A percentile compares a stretch with the other conserved stretches of the same genome.
Evolutionary conservation across 2,329 filamentous ascomycete species (phyloP).

Genomic region (Botryosphaeria dothidea): DNA sequence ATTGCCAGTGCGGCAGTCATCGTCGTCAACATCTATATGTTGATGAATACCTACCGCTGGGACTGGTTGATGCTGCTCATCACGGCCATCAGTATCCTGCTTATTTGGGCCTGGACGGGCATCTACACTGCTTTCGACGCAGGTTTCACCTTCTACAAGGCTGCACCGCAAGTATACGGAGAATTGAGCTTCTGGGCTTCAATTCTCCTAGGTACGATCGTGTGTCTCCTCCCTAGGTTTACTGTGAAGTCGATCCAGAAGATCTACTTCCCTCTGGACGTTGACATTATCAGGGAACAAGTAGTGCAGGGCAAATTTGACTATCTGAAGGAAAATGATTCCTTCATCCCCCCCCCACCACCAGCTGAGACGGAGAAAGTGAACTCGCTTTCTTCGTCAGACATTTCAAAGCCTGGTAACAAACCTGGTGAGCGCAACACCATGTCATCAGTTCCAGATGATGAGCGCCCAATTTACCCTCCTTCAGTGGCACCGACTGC

Average conservation of each 20-base stretch:
- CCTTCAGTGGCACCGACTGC: slow-evolving; percentile 79
- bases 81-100: slow-evolving; percentile 75
- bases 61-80: slow-evolving; percentile 93
- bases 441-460: slow-evolving; percentile 73
- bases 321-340: slow-evolving; percentile 62
- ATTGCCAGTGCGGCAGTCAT: slow-evolving; percentile 81
- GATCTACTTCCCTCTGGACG: slow-evolving; percentile 86
- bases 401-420: slow-evolving; percentile 46
- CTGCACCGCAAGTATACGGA: slow-evolving; percentile 76
- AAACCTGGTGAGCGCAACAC: slow-evolving; percentile 53
- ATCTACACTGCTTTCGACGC: slow-evolving; percentile 69
- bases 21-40: slow-evolving; percentile 89
- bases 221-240: slow-evolving; percentile 87
- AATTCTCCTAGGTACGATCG: slow-evolving; percentile 73
- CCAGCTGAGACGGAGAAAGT: slow-evolving; percentile 35
- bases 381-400: slow-evolving; percentile 60
- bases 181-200: slow-evolving; percentile 86
- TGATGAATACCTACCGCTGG: slow-evolving; percentile 97
- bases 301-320: slow-evolving; percentile 80
- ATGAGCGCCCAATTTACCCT: slow-evolving; percentile 89
- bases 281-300: slow-evolving; percentile 95
- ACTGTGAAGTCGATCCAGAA: slow-evolving; percentile 86
- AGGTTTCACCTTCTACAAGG: slow-evolving; percentile 70
- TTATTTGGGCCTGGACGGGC: slow-evolving; percentile 96
- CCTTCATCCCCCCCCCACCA: slow-evolving; percentile 46